Base-by-base conservation (phyloP, 1,284 basidiomycete genomes). In the Papiliotrema flavescens region DNA sequence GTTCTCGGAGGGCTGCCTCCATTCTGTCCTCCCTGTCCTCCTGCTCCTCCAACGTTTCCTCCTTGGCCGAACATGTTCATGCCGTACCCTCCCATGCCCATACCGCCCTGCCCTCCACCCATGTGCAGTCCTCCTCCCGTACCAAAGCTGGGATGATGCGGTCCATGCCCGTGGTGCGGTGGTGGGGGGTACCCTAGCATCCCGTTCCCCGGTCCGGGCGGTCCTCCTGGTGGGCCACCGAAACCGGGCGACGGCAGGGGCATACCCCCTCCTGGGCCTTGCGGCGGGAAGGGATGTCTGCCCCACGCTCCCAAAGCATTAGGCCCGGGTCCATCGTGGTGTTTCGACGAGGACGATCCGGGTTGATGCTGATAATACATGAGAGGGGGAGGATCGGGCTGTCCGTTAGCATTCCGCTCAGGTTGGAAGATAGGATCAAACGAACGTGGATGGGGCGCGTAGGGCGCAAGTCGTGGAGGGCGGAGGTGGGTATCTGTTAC, bases 1-100 rank as follows among this genome's bases (percentile, higher is more conserved):
- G 56, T 51, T 40, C 71, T 64, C 17, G 72, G 72, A 26, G 72
- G 72, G 59, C 72, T 74, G 44, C 55, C 57, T 41, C 62, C 59
- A 19, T 48, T 50, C 15, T 20, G 55, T 34, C 55, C 54, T 26
- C 43, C 15, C n/a, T 46, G 24, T 17, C 41, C 41, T 24, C 6
- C 44, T 19, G 14, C 44, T 20, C 26, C 7, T 23, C 52, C 56
- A 51, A n/a, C n/a, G n/a, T n/a, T n/a, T n/a, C n/a, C n/a, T n/a
- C n/a, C n/a, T n/a, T n/a, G n/a, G n/a, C n/a, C n/a, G n/a, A 49
- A 54, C 58, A 45, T 49, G 43, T 49, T 49, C 48, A 49, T 54
- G 19, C 56, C 53, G 51, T 51, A 56, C 22, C 11, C 54, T 57
- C 43, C 56, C 56, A 49, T 64, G 22, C 57, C 63, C 49, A 56